Evolutionary conservation across 768 basidiomycete species (phyloP).

Genomic region (Tricholoma furcatifolium): DNA sequence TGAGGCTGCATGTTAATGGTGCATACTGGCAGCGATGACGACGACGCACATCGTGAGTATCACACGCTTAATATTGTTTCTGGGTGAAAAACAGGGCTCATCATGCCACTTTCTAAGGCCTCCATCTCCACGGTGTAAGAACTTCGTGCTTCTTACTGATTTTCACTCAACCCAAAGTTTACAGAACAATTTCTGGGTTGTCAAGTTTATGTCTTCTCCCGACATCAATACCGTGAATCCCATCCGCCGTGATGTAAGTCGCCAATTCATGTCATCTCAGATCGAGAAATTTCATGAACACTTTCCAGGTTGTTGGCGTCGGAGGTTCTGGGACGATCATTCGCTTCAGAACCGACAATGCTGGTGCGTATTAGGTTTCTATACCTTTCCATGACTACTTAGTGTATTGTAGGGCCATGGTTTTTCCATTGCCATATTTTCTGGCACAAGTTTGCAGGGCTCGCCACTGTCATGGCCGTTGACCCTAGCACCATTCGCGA

Average conservation of each 20-base stretch:
- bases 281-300: not conserved
- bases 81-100: not conserved
- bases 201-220: slow-evolving; percentile 33
- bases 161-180: not conserved
- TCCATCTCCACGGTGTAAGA: slow-evolving; percentile 32
- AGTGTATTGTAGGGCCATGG: slow-evolving; percentile 17
- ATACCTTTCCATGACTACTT: not conserved
- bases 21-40: slow-evolving; percentile 22
- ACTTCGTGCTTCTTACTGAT: not conserved
- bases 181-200: slow-evolving; percentile 39
- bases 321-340: slow-evolving; percentile 24
- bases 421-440: slow-evolving; percentile 32
- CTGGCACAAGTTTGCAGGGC: slow-evolving; percentile 41
- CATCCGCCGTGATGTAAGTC: slow-evolving; percentile 22
- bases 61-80: not conserved
- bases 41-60: slow-evolving; percentile 27
- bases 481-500: slow-evolving; percentile 20
- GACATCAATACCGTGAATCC: slow-evolving; percentile 47
- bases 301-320: slow-evolving; percentile 16
- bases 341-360: slow-evolving; percentile 25
- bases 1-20: not conserved
- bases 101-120: slow-evolving; percentile 13
- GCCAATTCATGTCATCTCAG: not conserved
- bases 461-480: slow-evolving; percentile 38
- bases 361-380: slow-evolving; percentile 8